Conservation (phyloP, 1,139 yeast species). For the Pichia sp. region DNA sequence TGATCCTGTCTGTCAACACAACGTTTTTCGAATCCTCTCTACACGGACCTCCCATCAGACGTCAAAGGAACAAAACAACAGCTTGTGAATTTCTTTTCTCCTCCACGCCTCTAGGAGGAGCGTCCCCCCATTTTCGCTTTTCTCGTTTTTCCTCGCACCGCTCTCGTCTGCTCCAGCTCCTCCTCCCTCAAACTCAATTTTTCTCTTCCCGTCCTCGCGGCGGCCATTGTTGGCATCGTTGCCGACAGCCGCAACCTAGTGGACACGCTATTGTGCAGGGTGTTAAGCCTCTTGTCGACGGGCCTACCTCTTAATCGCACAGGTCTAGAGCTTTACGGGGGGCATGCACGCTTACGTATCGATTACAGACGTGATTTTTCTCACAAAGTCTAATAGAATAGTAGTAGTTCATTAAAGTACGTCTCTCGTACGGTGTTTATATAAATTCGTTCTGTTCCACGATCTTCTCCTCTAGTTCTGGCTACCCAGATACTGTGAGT, state of each 20-base stretch:
- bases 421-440: background rate
- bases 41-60: background rate
- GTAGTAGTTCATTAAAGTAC: background rate
- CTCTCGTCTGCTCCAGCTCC: background rate
- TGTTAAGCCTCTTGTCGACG: too few species aligned
- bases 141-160: background rate
- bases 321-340: too few species aligned
- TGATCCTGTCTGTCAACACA: background rate
- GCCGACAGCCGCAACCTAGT: too few species aligned
- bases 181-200: background rate
- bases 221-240: background rate
- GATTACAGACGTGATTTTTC: too few species aligned
- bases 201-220: background rate
- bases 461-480: background rate
- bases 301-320: too few species aligned
- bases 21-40: background rate
- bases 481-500: slow-evolving; percentile 50
- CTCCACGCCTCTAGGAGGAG: background rate
- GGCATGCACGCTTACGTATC: too few species aligned
- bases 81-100: background rate
- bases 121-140: background rate
- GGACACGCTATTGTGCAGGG: too few species aligned
- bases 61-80: background rate
- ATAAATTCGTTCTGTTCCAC: background rate
- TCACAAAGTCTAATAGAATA: too few species aligned